Base-by-base conservation (phyloP, 1,284 basidiomycete genomes). In the Ceratobasidium sp. region DNA sequence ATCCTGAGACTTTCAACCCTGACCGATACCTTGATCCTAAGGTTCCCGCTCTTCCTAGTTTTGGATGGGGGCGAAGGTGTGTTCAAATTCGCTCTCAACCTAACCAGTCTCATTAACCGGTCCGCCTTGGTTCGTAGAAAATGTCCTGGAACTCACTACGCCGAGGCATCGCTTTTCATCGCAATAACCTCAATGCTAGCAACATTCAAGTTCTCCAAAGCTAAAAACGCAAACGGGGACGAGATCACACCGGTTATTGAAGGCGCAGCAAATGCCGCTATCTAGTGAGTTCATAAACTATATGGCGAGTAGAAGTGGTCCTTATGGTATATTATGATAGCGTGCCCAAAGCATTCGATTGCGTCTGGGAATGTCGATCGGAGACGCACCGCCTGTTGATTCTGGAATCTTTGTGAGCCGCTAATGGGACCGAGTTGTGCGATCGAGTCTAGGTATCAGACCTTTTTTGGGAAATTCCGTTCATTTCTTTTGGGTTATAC, bases 101-200 rank as follows among this genome's bases (percentile, higher is more conserved):
- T 21, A 28, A 13, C 1, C 7, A 32, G n/a, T 32, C 7, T 11
- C 8, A n/a, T n/a, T 59, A 5, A 21, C 7, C 30, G 38, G 8
- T 13, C 11, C 30, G 28, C 5, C 41, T 32, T 13, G 8, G 41
- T 30, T 23, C 14, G 13, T 26, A 44, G 62, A 16, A 54, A 50
- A 38, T 73, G 72, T 47, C 72, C 72, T 1, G 72, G 72, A n/a
- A 38, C 28, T 23, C 72, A 67, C n/a, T 59, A 64, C 11, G 72
- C 52, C 18, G 72, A 73, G 30, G 72, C 62, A 9, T 67, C 64
- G 1, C 21, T 55, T 28, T 67, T 67, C 23, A 43, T 67, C 18
- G 64, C 50, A 8, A 52, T 67, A 7, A 23, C 50, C 26, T 67
- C 64, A 11, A 38, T 55, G 50, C 50, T 67, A 35, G 26, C 50